Conservation (phyloP, 768 basidiomycete species). For the Boletus speciosus region DNA sequence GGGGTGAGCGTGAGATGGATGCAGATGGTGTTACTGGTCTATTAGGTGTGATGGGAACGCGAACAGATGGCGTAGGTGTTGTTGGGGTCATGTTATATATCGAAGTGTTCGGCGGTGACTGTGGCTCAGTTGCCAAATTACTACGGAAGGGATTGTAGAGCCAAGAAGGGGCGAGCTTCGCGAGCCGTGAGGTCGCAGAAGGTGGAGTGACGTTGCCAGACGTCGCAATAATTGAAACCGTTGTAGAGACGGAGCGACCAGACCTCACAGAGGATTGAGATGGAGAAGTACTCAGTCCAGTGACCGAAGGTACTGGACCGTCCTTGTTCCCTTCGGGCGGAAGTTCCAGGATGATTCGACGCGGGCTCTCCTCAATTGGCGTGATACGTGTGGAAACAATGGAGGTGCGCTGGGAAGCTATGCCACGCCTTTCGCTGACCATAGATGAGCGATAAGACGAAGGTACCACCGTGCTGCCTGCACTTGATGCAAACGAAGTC, state of each 20-base stretch:
- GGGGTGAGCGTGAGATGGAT: slow-evolving; percentile 36
- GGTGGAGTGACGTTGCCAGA: slow-evolving; percentile 18
- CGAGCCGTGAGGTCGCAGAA: slow-evolving; percentile 36
- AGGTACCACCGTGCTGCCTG: slow-evolving; percentile 34
- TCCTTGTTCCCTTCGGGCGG: slow-evolving; percentile 41
- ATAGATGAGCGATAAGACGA: slow-evolving; percentile 34
- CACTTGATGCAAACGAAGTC: slow-evolving; percentile 41
- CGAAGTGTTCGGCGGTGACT: slow-evolving; percentile 45
- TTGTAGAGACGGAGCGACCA: slow-evolving; percentile 49
- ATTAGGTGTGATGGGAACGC: slow-evolving; percentile 30
- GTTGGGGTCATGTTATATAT: slow-evolving; percentile 36
- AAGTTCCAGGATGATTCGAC: slow-evolving; percentile 45
- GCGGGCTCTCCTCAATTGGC: slow-evolving; percentile 73
- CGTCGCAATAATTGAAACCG: slow-evolving; percentile 21
- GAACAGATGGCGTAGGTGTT: slow-evolving; percentile 25
- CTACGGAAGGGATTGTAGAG: slow-evolving; percentile 73
- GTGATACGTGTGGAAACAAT: slow-evolving; percentile 45
- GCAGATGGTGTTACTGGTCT: slow-evolving; percentile 29
- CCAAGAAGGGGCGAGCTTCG: slow-evolving; percentile 75
- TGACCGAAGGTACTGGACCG: slow-evolving; percentile 31
- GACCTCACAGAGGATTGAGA: slow-evolving; percentile 63
- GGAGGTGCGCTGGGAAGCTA: slow-evolving; percentile 47
- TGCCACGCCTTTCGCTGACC: slow-evolving; percentile 38
- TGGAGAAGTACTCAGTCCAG: slow-evolving; percentile 53
- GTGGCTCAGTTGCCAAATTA: slow-evolving; percentile 51